phyloP scores from a whole-genome alignment of 1,139 yeast species.

The Geotrichum bryndzae region DNA sequence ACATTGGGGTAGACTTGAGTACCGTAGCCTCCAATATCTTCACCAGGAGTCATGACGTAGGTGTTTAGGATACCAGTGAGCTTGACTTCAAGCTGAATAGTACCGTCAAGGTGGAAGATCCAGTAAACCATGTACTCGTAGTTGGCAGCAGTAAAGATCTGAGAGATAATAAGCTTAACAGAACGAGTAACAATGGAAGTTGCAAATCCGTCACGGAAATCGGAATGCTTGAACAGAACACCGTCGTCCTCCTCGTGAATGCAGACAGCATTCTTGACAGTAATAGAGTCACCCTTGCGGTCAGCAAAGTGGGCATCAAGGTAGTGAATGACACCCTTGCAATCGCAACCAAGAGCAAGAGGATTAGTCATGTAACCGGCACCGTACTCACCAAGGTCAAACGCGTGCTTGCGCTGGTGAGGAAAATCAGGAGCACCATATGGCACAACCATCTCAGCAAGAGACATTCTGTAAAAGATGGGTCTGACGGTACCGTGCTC shows the following conservation, averaged over 20 bases:
- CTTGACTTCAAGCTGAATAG: conserved; percentile 70
- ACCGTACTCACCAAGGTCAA: conserved; percentile 83
- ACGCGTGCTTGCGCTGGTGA: conserved; percentile 78
- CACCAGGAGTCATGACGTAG: conserved; percentile 54
- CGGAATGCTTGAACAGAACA: conserved; percentile 70
- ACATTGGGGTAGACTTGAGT: conserved; percentile 74
- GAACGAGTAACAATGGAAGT: conserved; percentile 73
- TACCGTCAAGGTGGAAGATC: conserved; percentile 78
- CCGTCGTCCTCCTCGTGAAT: conserved; percentile 86
- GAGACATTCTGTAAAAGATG: conserved; percentile 69
- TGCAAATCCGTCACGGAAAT: conserved; percentile 72
- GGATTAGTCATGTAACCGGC: conserved; percentile 83
- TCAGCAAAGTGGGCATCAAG: conserved; percentile 68
- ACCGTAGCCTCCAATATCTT: conserved; percentile 69
- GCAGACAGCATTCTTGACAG: conserved; percentile 71
- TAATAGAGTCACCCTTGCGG: conserved; percentile 60
- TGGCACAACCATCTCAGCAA: conserved; percentile 80
- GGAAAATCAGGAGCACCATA: conserved; percentile 76
- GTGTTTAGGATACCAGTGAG: conserved; percentile 75
- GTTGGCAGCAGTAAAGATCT: conserved; percentile 80
- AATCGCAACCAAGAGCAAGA: conserved; percentile 71
- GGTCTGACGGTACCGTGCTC: conserved; percentile 70
- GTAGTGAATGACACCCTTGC: conserved; percentile 79
- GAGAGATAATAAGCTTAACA: conserved; percentile 65
- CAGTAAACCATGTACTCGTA: conserved; percentile 80